A percentile compares a stretch with the other conserved stretches of the same genome.
Conservation (phyloP, 2,329 filamentous ascomycete species). For the Neofusicoccum cordaticola region DNA sequence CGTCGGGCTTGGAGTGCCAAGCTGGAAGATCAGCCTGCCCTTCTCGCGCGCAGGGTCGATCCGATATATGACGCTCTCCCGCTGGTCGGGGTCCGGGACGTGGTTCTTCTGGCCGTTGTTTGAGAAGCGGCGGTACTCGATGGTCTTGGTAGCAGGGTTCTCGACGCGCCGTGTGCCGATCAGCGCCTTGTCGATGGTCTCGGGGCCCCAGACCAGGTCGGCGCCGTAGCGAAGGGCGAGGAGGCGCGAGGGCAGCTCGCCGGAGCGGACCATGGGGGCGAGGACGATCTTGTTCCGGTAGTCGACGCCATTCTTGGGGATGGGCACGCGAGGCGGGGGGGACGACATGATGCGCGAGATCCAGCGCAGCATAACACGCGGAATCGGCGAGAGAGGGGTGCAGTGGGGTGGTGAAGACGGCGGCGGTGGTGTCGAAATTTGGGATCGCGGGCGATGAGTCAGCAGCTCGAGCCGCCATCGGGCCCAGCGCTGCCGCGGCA, state of each 20-base stretch:
- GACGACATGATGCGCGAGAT: slow-evolving; percentile 15
- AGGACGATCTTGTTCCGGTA: slow-evolving; percentile 92
- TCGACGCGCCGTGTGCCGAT: slow-evolving; percentile 79
- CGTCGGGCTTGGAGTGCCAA: slow-evolving; percentile 81
- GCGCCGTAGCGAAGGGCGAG: slow-evolving; percentile 91
- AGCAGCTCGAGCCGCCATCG: neutral
- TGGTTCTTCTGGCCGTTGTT: slow-evolving; percentile 67
- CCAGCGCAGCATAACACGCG: slow-evolving; percentile 12
- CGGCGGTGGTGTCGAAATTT: neutral
- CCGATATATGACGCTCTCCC: slow-evolving; percentile 73
- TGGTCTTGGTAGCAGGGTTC: slow-evolving; percentile 71
- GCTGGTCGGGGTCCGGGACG: slow-evolving; percentile 40
- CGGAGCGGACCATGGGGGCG: slow-evolving; percentile 97
- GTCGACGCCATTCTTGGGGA: slow-evolving; percentile 84
- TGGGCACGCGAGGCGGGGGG: slow-evolving; percentile 63
- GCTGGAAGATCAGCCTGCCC: slow-evolving; percentile 78
- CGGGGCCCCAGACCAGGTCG: slow-evolving; percentile 96
- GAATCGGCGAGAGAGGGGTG: neutral
- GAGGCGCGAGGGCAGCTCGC: slow-evolving; percentile 86
- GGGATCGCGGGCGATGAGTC: slow-evolving; percentile 1
- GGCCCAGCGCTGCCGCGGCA: neutral
- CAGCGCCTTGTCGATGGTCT: slow-evolving; percentile 88
- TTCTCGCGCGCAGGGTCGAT: slow-evolving; percentile 76
- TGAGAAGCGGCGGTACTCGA: slow-evolving; percentile 79
- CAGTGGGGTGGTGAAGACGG: neutral